These are phyloP conservation scores for Aspergillus texensis DNA, from an alignment of 2,329 filamentous ascomycete genomes.

Conservation along the genomic window DNA sequence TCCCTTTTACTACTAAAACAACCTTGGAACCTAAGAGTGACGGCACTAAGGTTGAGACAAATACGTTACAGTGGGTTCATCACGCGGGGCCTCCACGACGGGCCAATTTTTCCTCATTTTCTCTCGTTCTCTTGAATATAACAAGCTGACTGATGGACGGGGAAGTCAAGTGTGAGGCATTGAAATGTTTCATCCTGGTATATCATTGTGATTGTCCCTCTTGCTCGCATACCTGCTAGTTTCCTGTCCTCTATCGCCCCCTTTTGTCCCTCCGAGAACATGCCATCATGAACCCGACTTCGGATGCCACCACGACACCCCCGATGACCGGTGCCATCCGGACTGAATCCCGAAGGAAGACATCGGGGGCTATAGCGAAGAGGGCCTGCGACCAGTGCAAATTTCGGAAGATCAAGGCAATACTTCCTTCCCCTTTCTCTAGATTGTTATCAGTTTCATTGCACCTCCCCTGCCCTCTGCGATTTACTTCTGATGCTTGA, in stretches of 20 bases:
- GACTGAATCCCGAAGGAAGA: conserved; percentile 27
- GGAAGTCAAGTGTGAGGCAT: neutral
- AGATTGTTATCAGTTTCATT: neutral
- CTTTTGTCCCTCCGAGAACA: conserved; percentile 16
- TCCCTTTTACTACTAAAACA: neutral
- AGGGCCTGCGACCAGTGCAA: conserved; percentile 49
- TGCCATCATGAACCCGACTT: conserved; percentile 29
- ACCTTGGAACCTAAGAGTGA: neutral
- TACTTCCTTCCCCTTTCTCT: conserved; percentile 5
- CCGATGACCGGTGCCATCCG: conserved; percentile 26
- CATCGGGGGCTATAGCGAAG: conserved; percentile 28
- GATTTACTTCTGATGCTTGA: conserved; percentile 1
- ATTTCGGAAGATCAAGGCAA: conserved; percentile 42
- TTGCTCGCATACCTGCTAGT: neutral
- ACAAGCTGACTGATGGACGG: conserved; percentile 1
- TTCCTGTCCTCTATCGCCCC: neutral
- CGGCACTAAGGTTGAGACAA: conserved; percentile 1
- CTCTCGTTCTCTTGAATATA: neutral
- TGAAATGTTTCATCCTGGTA: neutral
- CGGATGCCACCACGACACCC: conserved; percentile 23
- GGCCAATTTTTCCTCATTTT: neutral
- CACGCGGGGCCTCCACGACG: neutral
- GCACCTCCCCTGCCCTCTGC: neutral
- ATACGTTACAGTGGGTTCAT: neutral
- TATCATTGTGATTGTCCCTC: neutral